These are phyloP conservation scores for Malus fusca DNA, from an alignment of 306 rosid species.

Conservation along the genomic window DNA sequence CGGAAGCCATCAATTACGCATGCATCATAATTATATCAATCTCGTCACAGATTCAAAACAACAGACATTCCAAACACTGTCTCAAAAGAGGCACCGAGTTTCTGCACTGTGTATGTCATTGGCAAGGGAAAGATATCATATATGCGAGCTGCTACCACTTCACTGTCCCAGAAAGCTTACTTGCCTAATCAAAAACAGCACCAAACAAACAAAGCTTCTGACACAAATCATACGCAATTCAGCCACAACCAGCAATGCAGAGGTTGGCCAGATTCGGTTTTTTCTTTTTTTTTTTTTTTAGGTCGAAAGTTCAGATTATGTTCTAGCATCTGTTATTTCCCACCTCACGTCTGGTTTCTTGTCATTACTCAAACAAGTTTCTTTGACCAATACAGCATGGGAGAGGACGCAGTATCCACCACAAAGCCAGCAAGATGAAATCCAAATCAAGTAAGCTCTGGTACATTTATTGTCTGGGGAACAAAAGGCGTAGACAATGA, in stretches of 20 bases:
- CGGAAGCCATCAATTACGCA: background rate
- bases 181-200: constrained; percentile 11
- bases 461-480: background rate
- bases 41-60: constrained; percentile 52
- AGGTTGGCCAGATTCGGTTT: background rate
- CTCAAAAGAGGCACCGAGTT: constrained; percentile 57
- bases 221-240: background rate
- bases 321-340: background rate
- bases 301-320: background rate
- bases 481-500: background rate
- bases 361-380: constrained; percentile 3
- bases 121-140: constrained; percentile 59
- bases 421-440: constrained; percentile 12
- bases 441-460: constrained; percentile 50
- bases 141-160: constrained; percentile 31
- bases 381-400: constrained; percentile 14
- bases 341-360: background rate
- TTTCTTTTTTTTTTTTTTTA: too few species aligned
- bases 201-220: constrained; percentile 5
- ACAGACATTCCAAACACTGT: constrained; percentile 47
- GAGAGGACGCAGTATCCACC: constrained; percentile 20
- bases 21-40: constrained; percentile 2
- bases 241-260: constrained; percentile 20
- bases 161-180: constrained; percentile 18
- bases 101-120: constrained; percentile 69